Conservation (phyloP, 2,329 filamentous ascomycete genomes). For the Beauveria brongniartii region DNA sequence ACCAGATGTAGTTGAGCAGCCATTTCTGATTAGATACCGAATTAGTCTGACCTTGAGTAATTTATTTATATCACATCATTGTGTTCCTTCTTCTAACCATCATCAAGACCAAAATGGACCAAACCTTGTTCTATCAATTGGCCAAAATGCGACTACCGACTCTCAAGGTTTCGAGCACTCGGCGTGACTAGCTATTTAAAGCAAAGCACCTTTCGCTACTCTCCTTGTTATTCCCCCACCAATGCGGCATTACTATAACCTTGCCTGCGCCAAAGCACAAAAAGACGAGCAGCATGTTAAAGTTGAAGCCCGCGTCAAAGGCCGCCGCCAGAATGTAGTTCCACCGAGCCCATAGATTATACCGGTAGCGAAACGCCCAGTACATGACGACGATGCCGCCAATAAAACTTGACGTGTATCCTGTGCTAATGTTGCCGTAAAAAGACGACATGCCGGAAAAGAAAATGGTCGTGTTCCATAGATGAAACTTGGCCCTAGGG, state of each 20-base stretch:
- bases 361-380: constrained; percentile 46
- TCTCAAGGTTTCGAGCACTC: neutral
- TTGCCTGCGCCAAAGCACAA: constrained; percentile 49
- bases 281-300: constrained; percentile 55
- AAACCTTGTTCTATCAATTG: neutral
- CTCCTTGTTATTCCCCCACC: constrained; percentile 53
- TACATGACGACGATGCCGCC: constrained; percentile 55
- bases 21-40: too few relatives aligned
- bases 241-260: constrained; percentile 50
- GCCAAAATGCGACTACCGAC: neutral
- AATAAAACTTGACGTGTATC: constrained; percentile 47
- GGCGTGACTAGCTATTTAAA: neutral
- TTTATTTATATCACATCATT: too few relatives aligned
- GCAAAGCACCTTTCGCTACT: constrained; percentile 53
- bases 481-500: constrained; percentile 43
- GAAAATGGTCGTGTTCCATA: constrained; percentile 57
- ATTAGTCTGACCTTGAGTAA: too few relatives aligned
- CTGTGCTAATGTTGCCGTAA: constrained; percentile 55
- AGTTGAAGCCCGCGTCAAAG: constrained; percentile 54
- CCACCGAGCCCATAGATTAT: constrained; percentile 50
- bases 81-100: too few relatives aligned
- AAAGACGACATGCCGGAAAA: constrained; percentile 47
- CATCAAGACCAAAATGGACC: too few relatives aligned
- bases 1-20: too few relatives aligned
- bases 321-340: constrained; percentile 55